Evolutionary conservation across 441 rosid species (phyloP), one percentile per base, ranked within the genome.

Genomic region (Brassica balearica): DNA sequence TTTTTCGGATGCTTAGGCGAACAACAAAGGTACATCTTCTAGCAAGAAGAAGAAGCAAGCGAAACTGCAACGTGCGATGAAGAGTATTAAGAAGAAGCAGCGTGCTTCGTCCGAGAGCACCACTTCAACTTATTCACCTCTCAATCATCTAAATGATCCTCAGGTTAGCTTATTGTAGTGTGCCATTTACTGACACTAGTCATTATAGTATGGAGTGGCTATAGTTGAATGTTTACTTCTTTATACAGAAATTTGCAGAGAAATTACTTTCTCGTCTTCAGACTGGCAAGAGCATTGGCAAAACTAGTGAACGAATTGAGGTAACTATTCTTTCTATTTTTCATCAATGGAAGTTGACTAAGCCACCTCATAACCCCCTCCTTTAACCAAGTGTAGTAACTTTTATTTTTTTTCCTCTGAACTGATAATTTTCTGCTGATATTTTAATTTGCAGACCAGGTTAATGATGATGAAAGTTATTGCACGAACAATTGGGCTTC

Each of bases 31-130:
- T 71, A 96, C 99, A 23, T 71, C 81, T 71, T 77, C 97, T 69
- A 94, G 97, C 86, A 96, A 96, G 89, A 96, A 90, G 88, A 92
- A 94, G 83, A 96, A 94, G 92, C 87, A 94, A 85, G 99, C 99
- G 63, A 96, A 94, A 83, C 81, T 96, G 86, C 89, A 89, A 82
- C 95, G 97, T 68, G 96, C 89, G 19, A 72, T 88, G 65, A 87
- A 90, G 55, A 92, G 87, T 89, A 88, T 94, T 85, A 94, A 91
- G 77, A 92, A 77, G 79, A 84, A 88, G 82, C 97, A 96, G 74
- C 93, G 97, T 23, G 17, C 87, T 34, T 87, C 98, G 14, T 76
- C 89, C 17, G 89, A 86, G 79, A 88, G 77, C 19, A 81, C 60
- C 63, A 68, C 61, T 83, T 74, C 85, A 36, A 84, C 77, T 72